Percentiles rank a stretch among this genome's conserved stretches.
Evolutionary conservation across 371 early-diverging fungal genomes (phyloP).

Genomic region (Syncephalis fuscata): DNA sequence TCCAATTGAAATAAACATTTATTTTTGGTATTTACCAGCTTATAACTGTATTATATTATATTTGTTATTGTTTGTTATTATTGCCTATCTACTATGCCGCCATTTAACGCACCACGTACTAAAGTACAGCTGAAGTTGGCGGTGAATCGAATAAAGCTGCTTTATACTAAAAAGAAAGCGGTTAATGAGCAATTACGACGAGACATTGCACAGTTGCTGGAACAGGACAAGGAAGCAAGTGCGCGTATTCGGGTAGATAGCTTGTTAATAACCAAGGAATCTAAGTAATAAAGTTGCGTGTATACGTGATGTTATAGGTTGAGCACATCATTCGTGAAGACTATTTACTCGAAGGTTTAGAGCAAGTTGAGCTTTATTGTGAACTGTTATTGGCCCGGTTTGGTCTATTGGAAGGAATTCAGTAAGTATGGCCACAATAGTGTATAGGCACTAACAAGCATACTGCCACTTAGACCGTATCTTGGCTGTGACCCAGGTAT

Average conservation of each 20-base stretch:
- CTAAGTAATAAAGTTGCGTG: neutral
- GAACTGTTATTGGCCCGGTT: constrained; percentile 77
- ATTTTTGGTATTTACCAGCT: too few species aligned
- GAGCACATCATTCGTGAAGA: constrained; percentile 91
- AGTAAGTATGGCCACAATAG: constrained; percentile 20
- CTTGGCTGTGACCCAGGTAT: constrained; percentile 68
- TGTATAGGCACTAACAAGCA: neutral
- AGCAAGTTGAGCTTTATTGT: constrained; percentile 78
- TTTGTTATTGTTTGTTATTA: neutral
- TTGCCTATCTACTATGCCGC: neutral
- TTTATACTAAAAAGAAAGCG: constrained; percentile 73
- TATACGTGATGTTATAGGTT: too few species aligned
- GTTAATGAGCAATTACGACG: constrained; percentile 51
- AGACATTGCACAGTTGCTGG: constrained; percentile 70
- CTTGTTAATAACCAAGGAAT: neutral
- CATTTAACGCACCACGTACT: constrained; percentile 37
- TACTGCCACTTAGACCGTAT: neutral
- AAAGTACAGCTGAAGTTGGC: constrained; percentile 81
- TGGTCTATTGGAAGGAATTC: constrained; percentile 68
- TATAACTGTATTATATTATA: neutral
- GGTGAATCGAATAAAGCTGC: constrained; percentile 67
- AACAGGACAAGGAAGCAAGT: constrained; percentile 66
- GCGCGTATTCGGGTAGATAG: constrained; percentile 63
- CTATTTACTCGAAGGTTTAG: constrained; percentile 73
- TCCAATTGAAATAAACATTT: too few species aligned